Percentiles rank a stretch among this genome's conserved stretches.
Evolutionary conservation across 192 early-diverging fungal genomes (phyloP).

Genomic region (Backusella tarrabulga): DNA sequence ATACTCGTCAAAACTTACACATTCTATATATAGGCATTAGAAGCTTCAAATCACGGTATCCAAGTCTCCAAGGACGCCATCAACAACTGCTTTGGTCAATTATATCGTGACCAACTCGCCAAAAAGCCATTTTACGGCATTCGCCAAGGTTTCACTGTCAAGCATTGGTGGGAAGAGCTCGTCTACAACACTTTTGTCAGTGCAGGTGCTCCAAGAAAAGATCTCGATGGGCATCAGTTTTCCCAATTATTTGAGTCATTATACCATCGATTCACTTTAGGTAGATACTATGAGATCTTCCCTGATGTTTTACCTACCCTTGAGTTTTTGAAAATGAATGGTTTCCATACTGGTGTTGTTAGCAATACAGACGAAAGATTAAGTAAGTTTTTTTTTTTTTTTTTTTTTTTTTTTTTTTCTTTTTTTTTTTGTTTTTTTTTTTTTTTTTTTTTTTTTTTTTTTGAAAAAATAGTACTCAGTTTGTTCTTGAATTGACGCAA

Average conservation of each 20-base stretch:
- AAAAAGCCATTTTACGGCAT: constrained; percentile 54
- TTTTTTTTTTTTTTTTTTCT: too few relatives aligned
- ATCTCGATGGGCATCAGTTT: constrained; percentile 17
- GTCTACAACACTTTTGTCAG: constrained; percentile 43
- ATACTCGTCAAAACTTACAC: too few relatives aligned
- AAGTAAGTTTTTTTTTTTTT: constrained; percentile 20
- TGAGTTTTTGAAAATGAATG: constrained; percentile 36
- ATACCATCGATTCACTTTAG: constrained; percentile 43
- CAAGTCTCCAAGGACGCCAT: constrained; percentile 30
- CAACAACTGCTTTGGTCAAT: constrained; percentile 30
- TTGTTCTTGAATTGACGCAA: too few relatives aligned
- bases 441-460: too few relatives aligned
- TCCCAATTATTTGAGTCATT: constrained; percentile 30
- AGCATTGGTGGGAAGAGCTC: constrained; percentile 50
- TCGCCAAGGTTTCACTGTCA: constrained; percentile 34
- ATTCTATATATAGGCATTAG: constrained; percentile 20
- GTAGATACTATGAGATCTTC: constrained; percentile 50
- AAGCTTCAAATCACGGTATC: constrained; percentile 41
- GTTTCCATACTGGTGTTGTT: constrained; percentile 52
- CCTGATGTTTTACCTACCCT: constrained; percentile 46
- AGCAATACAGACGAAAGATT: constrained; percentile 60
- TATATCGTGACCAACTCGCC: constrained; percentile 34
- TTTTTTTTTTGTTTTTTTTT: too few relatives aligned
- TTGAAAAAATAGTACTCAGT: background rate
- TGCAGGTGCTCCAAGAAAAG: constrained; percentile 30